Conservation (phyloP, 2,329 filamentous ascomycete species). For the Emericellopsis cladophorae region DNA sequence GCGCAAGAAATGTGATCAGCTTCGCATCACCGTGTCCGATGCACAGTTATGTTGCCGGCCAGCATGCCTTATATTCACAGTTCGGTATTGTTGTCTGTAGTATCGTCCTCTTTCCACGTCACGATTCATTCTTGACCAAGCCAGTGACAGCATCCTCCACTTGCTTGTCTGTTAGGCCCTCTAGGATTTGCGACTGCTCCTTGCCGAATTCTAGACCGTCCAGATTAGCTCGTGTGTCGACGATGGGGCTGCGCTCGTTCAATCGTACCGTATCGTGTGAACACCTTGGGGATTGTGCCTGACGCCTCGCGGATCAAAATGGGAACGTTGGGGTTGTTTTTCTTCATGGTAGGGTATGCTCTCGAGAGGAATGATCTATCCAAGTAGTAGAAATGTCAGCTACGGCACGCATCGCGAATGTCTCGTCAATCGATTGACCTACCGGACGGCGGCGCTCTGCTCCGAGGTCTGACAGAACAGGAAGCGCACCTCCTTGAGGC, state of each 20-base stretch:
- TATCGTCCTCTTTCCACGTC: neutral
- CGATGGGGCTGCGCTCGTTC: neutral
- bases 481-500: constrained; percentile 92
- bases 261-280: constrained; percentile 72
- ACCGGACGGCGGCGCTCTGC: constrained; percentile 82
- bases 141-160: constrained; percentile 45
- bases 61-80: too few relatives aligned
- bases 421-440: constrained; percentile 16
- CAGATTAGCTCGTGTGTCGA: neutral
- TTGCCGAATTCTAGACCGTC: constrained; percentile 33
- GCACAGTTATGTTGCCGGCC: too few relatives aligned
- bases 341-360: constrained; percentile 98
- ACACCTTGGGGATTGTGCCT: constrained; percentile 75
- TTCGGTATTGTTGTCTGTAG: too few relatives aligned
- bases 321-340: constrained; percentile 87
- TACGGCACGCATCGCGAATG: too few relatives aligned
- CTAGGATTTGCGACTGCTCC: constrained; percentile 44
- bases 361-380: constrained; percentile 63
- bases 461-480: constrained; percentile 92
- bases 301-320: constrained; percentile 90
- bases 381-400: neutral
- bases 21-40: too few relatives aligned
- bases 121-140: constrained; percentile 30
- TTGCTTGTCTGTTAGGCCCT: constrained; percentile 47
- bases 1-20: too few relatives aligned